A percentile compares a stretch with the other conserved stretches of the same genome.
These are phyloP conservation scores for Escovopsis weberi DNA, from an alignment of 2,329 filamentous ascomycete genomes.

Conservation along the genomic window DNA sequence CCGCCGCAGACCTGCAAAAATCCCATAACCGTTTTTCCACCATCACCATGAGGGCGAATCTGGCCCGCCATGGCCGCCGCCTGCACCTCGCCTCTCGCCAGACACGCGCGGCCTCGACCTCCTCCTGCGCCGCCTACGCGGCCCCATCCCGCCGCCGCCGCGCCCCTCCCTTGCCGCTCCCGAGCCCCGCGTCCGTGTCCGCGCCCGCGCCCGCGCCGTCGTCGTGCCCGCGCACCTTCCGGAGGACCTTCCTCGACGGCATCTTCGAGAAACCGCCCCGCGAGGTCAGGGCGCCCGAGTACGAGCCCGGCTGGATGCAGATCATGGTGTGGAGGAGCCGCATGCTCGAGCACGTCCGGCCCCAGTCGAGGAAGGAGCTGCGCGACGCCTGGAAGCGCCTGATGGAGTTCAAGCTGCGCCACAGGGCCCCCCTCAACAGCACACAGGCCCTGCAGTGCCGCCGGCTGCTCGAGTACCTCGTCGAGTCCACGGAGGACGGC, in stretches of 20 bases:
- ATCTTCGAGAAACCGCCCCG: constrained; percentile 46
- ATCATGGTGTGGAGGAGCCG: constrained; percentile 55
- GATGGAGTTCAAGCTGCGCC: constrained; percentile 39
- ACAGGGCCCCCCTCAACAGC: constrained; percentile 40
- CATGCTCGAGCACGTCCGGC: constrained; percentile 46
- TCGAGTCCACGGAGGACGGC: constrained; percentile 12
- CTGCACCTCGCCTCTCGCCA: constrained; percentile 18
- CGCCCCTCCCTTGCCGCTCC: constrained; percentile 14
- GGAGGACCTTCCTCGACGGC: constrained; percentile 40
- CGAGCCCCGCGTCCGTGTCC: constrained; percentile 8
- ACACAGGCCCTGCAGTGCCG: constrained; percentile 46
- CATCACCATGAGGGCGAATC: constrained; percentile 28
- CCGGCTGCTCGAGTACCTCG: constrained; percentile 48
- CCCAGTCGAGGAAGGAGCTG: constrained; percentile 49
- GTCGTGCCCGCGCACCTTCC: constrained; percentile 7
- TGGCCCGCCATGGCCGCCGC: constrained; percentile 30
- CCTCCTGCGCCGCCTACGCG: constrained; percentile 20
- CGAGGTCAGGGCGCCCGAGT: constrained; percentile 43
- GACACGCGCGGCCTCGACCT: constrained; percentile 12
- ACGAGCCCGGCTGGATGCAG: constrained; percentile 56
- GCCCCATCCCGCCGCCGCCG: constrained; percentile 16
- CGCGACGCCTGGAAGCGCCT: constrained; percentile 49
- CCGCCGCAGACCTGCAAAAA: constrained; percentile 5
- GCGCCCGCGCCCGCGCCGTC: too few species aligned
- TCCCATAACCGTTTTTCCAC: constrained; percentile 6